A percentile compares a stretch with the other conserved stretches of the same genome.
Conservation (phyloP, 345 rosid species). For the Salix exigua region DNA sequence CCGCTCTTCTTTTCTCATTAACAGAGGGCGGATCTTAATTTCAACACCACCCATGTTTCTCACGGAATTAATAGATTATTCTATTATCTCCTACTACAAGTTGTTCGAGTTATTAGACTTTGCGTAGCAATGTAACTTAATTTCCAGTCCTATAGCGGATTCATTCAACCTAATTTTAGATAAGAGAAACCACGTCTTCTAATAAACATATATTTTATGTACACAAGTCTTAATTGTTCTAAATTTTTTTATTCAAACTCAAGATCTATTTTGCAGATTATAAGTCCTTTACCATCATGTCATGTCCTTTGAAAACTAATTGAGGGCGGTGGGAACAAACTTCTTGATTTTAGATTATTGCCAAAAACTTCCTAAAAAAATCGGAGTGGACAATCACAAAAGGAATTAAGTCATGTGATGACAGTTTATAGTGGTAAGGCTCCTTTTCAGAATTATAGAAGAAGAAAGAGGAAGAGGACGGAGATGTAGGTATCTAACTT, state of each 20-base stretch:
- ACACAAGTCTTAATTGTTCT: accelerated
- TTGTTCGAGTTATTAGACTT: not conserved
- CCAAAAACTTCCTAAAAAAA: not conserved
- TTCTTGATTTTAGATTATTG: not conserved
- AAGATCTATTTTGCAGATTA: accelerated
- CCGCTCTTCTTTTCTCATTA: not conserved
- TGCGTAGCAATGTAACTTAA: not conserved
- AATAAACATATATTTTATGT: too few relatives aligned
- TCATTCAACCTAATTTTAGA: too few relatives aligned
- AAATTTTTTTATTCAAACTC: too few relatives aligned
- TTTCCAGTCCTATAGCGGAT: not conserved
- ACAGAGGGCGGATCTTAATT: not conserved
- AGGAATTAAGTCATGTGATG: not conserved
- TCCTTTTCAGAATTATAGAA: conserved; percentile 14
- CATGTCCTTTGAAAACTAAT: accelerated
- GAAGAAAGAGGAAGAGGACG: not conserved
- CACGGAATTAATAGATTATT: not conserved
- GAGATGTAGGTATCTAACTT: not conserved
- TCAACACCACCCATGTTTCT: not conserved
- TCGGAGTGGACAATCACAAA: not conserved
- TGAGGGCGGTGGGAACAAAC: not conserved
- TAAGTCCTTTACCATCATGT: accelerated
- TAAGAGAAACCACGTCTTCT: accelerated
- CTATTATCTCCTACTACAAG: not conserved
- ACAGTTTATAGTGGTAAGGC: not conserved